Evolutionary conservation across 2,329 filamentous ascomycete genomes (phyloP), one percentile per base, ranked within the genome.

Genomic region (Trichoderma citrinoviride): DNA sequence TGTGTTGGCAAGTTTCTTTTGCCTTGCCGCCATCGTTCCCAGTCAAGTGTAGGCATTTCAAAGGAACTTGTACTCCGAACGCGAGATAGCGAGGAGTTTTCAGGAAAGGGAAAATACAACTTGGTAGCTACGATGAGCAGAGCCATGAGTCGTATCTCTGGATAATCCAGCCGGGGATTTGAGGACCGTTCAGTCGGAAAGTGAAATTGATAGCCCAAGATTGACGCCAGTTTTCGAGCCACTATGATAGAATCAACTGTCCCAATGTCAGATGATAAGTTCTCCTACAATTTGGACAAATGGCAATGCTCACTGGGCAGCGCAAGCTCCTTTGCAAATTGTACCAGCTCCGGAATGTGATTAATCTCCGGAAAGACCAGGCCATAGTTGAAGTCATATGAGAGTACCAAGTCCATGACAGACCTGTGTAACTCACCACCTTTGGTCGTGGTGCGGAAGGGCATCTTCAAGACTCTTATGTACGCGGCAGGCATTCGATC

Each of bases 41-140:
- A 98, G 72, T 94, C 80, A 63, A 97, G 70, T 29, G 40, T 58
- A 47, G 72, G 67, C 60, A 73, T 21, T 41, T 29, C 41, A 33
- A 46, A 25, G 21, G 55, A 57, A n/a, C 46, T 53, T 29, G 54
- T 37, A 27, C 27, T 47, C 12, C 61, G 55, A 23, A 71, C 58
- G 19, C 79, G 81, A 41, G 73, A 75, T 7, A 82, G 83, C 69
- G 81, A 71, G 23, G 29, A 10, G 27, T 21, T 15, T 3, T 80
- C 78, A 71, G 92, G 87, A 50, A 97, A 86, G 0, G 94, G 92
- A 70, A 92, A 93, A 21, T 90, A 81, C 2, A 97, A 75, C 71
- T 97, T 97, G 3, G 90, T 87, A 4, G 90, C 87, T 15, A 96
- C 82, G 2, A 97, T 80, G 3, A 97, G 75, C 3, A 92, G 79